Base-by-base conservation (phyloP, 2,329 filamentous ascomycete genomes). In the Colletotrichum phormii region DNA sequence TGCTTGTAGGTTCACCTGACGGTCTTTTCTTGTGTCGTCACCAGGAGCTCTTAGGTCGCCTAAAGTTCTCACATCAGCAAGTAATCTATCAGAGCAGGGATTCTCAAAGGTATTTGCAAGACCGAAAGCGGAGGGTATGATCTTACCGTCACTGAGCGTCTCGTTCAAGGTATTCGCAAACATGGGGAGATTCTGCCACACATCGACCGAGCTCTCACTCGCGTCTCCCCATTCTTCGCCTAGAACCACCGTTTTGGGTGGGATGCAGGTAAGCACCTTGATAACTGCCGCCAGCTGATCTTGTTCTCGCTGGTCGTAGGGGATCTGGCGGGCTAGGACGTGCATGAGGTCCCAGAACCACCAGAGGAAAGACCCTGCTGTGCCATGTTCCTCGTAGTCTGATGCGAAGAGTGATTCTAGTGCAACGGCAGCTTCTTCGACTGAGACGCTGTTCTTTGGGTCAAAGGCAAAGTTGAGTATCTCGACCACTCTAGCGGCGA, bases 331-430 rank as follows among this genome's bases (percentile, higher is more conserved):
- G 22, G 74, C 54, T 18, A 78, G 59, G 4, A 75, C 64, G 33
- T 77, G 76, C 12, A 78, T 18, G 1, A 77, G 73, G 35, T 77
- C 75, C 77, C 76, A 77, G 64, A 77, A 77, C 67, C 76, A 74
- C 67, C 72, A 76, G 8, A 77, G 61, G 22, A 78, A 78, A 7
- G 33, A 49, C 1, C 55, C 71, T 24, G 61, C 71, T 4, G 62
- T 57, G 2, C 64, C 59, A 26, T 71, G 12, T 3, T 29, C 24
- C 1, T 29, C 22, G 15, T 29, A 57, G 12, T 18, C 37, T 2
- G 37, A 42, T 7, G 7, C 12, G 6, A 42, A 42, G 15, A 57
- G 54, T 4, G 53, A 31, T 15, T 57, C 13, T n/a, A 57, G 13
- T 9, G 26, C 53, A 8, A 24, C 53, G 26, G 53, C 53, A 13